A percentile compares a stretch with the other conserved stretches of the same genome.
phyloP scores from a whole-genome alignment of 2,329 filamentous ascomycete genomes.

The Fusarium sterilihyphosum region DNA sequence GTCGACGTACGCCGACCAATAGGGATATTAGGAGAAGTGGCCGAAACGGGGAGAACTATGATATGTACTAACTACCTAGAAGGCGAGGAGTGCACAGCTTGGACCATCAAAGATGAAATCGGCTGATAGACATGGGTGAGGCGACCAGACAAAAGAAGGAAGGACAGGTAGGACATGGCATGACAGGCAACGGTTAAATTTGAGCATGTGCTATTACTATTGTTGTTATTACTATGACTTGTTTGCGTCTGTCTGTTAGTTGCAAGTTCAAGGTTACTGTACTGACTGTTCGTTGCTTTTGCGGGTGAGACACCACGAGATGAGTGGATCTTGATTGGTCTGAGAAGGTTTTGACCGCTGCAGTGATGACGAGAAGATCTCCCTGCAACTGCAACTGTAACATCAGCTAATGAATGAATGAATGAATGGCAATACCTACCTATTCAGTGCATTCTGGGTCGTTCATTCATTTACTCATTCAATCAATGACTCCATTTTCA shows the following conservation, averaged over 20 bases:
- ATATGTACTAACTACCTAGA: background rate
- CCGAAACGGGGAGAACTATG: background rate
- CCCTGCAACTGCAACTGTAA: background rate
- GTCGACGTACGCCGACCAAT: constrained; percentile 10
- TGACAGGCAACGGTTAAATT: background rate
- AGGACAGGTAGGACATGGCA: background rate
- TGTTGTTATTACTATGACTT: background rate
- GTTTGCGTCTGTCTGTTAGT: background rate
- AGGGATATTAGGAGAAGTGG: background rate
- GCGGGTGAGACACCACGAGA: constrained; percentile 36
- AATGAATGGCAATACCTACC: background rate
- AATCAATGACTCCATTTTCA: background rate
- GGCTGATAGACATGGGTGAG: background rate
- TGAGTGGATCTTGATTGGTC: constrained; percentile 28
- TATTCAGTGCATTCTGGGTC: background rate
- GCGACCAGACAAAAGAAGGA: background rate
- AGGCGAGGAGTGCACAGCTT: background rate
- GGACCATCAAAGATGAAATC: constrained; percentile 4
- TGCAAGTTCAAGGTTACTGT: background rate
- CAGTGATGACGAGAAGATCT: constrained; percentile 11
- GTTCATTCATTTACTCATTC: background rate
- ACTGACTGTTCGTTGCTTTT: constrained; percentile 5
- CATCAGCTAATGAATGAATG: background rate
- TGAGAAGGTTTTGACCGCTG: constrained; percentile 8
- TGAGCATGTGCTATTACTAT: background rate